Base-by-base conservation (phyloP, 768 basidiomycete species). In the Russula lepida region DNA sequence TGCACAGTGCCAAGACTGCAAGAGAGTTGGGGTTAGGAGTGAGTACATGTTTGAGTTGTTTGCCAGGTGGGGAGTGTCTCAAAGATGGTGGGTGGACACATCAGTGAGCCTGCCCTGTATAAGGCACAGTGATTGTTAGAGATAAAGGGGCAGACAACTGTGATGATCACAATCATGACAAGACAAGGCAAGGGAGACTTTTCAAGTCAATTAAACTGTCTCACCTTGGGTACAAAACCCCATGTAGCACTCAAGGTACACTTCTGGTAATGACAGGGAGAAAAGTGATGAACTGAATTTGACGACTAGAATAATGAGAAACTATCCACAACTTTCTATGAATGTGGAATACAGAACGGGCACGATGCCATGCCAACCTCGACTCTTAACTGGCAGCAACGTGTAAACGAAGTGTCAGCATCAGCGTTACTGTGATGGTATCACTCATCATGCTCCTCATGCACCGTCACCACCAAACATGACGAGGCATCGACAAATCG, bases 401-500 rank as follows among this genome's bases (percentile, higher is more conserved):
- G 17, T 39, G 37, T 39, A 35, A 27, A 53, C 1, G 25, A 25
- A 15, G n/a, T 5, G 33, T 25, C 23, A 56, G 19, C n/a, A 15
- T 15, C 35, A 17, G 35, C 9, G 11, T 25, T 21, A 44, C 28
- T 19, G 17, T 13, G 2, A 23, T 13, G 2, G 3, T 23, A 8
- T 43, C 13, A 11, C 53, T 39, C 52, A 19, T 53, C 23, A n/a
- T n/a, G 4, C 28, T 28, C 27, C 27, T 41, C 53, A 43, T 19
- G 21, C 23, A 39, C 23, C 27, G n/a, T 12, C 17, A 8, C 15
- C 17, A n/a, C 23, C 17, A 56, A 11, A 6, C 50, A 35, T 15
- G n/a, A 35, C 21, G 23, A 51, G 4, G 30, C 41, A 41, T 59
- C 58, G 50, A 59, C 57, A 63, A 58, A 43, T 41, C 3, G 57